phyloP scores from a whole-genome alignment of 805 yeast species.

The Yarrowia keelungensis region DNA sequence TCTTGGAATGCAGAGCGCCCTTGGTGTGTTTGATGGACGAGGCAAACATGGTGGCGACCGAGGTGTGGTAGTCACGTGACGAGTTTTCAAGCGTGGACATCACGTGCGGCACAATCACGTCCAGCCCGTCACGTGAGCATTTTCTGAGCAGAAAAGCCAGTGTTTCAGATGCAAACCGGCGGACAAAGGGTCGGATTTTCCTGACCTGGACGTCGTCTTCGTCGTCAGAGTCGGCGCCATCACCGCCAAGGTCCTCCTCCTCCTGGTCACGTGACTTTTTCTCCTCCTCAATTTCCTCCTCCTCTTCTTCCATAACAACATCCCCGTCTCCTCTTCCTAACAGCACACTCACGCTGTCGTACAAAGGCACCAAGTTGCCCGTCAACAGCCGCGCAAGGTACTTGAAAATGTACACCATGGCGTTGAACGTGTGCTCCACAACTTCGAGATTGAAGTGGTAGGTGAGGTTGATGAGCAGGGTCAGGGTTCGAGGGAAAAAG shows the following conservation, averaged over 20 bases:
- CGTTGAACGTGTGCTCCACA: conserved; percentile 82
- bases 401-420: conserved; percentile 88
- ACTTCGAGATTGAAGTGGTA: conserved; percentile 52
- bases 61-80: conserved; percentile 59
- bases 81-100: conserved; percentile 50
- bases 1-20: conserved; percentile 76
- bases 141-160: conserved; percentile 82
- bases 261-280: background rate
- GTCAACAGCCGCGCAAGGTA: conserved; percentile 73
- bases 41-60: conserved; percentile 67
- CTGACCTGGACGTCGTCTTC: conserved; percentile 41
- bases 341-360: conserved; percentile 50
- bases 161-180: conserved; percentile 90
- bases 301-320: background rate
- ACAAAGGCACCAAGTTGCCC: conserved; percentile 72
- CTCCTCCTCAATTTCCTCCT: too few species aligned
- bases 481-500: conserved; percentile 64
- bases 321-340: conserved; percentile 50
- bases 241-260: too few species aligned
- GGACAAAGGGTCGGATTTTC: conserved; percentile 64
- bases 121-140: conserved; percentile 58
- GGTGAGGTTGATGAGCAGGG: conserved; percentile 59
- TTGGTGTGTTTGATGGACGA: conserved; percentile 78
- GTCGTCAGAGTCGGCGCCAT: conserved; percentile 12
- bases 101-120: conserved; percentile 55